These are phyloP conservation scores for Rhizopogon vinicolor DNA, from an alignment of 768 basidiomycete species.

Conservation along the genomic window DNA sequence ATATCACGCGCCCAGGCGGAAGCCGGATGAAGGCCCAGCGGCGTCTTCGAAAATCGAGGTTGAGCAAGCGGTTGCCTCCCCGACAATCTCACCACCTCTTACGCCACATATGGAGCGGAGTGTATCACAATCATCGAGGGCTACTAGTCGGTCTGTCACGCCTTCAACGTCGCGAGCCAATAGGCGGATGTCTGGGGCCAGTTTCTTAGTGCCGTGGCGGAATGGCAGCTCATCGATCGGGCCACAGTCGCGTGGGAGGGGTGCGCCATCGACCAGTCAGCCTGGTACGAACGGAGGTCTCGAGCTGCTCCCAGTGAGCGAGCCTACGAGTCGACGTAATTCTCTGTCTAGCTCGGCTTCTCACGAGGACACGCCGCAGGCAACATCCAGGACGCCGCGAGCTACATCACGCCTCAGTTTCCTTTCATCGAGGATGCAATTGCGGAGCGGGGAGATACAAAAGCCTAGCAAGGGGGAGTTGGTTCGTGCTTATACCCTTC, in stretches of 20 bases:
- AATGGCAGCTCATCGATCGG: conserved; percentile 5
- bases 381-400: conserved; percentile 9
- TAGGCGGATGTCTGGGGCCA: conserved; percentile 24
- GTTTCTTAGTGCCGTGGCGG: conserved; percentile 24
- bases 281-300: conserved; percentile 6
- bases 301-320: conserved; percentile 20
- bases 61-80: conserved; percentile 6
- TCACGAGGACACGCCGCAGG: conserved; percentile 12
- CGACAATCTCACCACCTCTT: conserved; percentile 5
- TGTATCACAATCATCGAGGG: conserved; percentile 21
- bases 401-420: conserved; percentile 19
- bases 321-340: conserved; percentile 12
- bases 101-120: conserved; percentile 9
- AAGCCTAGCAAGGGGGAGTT: conserved; percentile 50
- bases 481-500: conserved; percentile 73
- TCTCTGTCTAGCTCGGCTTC: conserved; percentile 12
- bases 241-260: conserved; percentile 8
- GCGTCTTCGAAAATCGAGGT: conserved; percentile 13
- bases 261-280: conserved; percentile 2
- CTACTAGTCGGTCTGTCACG: conserved; percentile 8
- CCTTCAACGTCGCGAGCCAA: conserved; percentile 12
- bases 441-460: conserved; percentile 22
- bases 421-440: conserved; percentile 9
- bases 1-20: conserved; percentile 19
- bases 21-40: conserved; percentile 21